Conservation (phyloP, 352 stramenopile genomes). For the Pythium chondricola region DNA sequence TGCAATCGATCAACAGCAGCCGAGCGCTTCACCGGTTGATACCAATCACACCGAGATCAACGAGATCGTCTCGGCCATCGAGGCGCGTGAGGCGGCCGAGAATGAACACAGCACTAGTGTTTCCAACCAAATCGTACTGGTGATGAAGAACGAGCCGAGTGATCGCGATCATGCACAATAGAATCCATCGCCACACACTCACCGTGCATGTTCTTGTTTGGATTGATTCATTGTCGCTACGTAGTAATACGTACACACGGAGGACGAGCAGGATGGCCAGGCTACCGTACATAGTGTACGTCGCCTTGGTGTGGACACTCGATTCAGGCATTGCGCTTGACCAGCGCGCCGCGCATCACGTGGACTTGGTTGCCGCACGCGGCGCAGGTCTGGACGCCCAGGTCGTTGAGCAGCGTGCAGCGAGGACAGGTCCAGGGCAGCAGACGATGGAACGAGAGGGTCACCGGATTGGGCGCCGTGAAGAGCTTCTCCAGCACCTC, state of each 20-base stretch:
- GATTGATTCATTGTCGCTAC: too few relatives aligned
- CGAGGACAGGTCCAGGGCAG: slow-evolving; percentile 58
- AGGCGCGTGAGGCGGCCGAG: slow-evolving; percentile 4
- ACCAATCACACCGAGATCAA: too few relatives aligned
- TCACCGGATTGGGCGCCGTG: slow-evolving; percentile 62
- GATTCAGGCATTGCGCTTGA: too few relatives aligned
- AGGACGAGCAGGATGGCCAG: too few relatives aligned
- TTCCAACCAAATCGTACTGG: slow-evolving; percentile 9
- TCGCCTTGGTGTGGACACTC: neutral
- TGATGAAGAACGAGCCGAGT: slow-evolving; percentile 1
- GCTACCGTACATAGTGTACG: neutral
- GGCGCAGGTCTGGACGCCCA: slow-evolving; percentile 27
- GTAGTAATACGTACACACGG: too few relatives aligned
- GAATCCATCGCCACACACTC: too few relatives aligned
- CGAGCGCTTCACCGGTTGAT: too few relatives aligned
- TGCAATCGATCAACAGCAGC: too few relatives aligned
- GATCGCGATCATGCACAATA: neutral
- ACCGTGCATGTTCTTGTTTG: too few relatives aligned
- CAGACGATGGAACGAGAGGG: slow-evolving; percentile 54
- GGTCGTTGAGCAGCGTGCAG: slow-evolving; percentile 70
- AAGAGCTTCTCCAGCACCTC: slow-evolving; percentile 62
- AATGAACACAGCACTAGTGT: neutral
- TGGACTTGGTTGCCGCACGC: slow-evolving; percentile 40
- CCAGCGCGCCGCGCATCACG: slow-evolving; percentile 4
- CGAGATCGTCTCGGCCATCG: slow-evolving; percentile 17